Base-by-base conservation (phyloP, 2,329 filamentous ascomycete species). In the Fusarium oxysporum region DNA sequence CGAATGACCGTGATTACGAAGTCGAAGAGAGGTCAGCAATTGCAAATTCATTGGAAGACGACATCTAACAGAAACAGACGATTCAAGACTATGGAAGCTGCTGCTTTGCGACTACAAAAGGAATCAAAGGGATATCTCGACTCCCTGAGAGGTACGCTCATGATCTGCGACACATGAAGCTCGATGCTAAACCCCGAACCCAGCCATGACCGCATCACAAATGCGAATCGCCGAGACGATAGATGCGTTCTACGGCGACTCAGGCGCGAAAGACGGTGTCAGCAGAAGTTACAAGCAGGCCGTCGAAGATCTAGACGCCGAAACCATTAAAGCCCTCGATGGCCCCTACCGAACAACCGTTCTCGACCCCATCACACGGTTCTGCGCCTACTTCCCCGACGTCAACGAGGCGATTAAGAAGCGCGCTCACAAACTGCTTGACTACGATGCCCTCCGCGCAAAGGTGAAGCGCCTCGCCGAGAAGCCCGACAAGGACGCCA, bases 331-430 rank as follows among this genome's bases (percentile, higher is more conserved):
- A 83, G 96, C 96, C 11, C 87, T 99, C 72, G 96, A 99, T 83
- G 96, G 96, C 7, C 97, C 96, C 51, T 99, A 98, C 84, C 90
- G 93, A 83, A 93, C 93, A 47, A 98, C 96, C 10, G 96, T 99
- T 33, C 89, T 99, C 53, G 96, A 99, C 77, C 96, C 96, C 45
- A 99, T 99, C 81, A 92, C 92, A 72, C 91, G 95, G 74, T 99
- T 98, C 86, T 98, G 96, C 85, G 94, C 94, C 76, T 99, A 99
- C 86, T 99, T 99, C 83, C 96, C 96, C 38, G 96, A 99, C 82
- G 95, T 99, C 80, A 99, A 99, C 84, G 95, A 98, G 85, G 98
- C 96, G 84, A 98, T 99, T 84, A 99, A 98, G 86, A 99, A 99
- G 86, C 94, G 97, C 79, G 93, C 97, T 79, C 93, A 99, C 89